Base-by-base conservation (phyloP, 1,284 basidiomycete genomes). In the Heterobasidion occidentale region DNA sequence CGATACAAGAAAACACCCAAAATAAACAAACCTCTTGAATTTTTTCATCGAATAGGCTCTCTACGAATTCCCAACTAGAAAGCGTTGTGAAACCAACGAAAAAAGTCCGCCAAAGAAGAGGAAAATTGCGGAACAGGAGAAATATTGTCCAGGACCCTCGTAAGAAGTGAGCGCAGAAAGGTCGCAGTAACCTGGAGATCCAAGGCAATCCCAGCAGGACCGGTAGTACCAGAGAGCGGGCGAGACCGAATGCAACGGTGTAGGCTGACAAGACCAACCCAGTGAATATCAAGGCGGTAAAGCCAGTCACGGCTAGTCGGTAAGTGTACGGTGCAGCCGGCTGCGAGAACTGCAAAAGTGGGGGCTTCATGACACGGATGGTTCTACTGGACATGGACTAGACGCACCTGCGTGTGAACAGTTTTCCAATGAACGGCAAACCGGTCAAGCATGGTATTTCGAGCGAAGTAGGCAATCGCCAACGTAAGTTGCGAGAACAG, bases 161-260 rank as follows among this genome's bases (percentile, higher is more conserved):
- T 2, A 84, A 66, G 63, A 87, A 86, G 66, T 87, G 84, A 0
- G 77, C 78, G 0, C 76, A 72, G 63, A 88, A 83, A 0, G 84
- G 86, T 17, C 74, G 75, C 7, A 87, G 67, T 12, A 83, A 33
- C 9, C 66, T 62, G 14, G 72, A 72, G 15, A 86, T 50, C 11
- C 85, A 53, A 0, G 86, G 84, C 1, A 85, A 51, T 51, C 70
- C 72, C 62, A 79, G 78, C 0, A 86, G 56, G 34, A 83, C 47
- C 0, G 83, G 85, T 9, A 87, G 68, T 3, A 73, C 48, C 11
- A 75, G 46, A 1, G 70, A 64, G 17, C 84, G 75, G 9, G 70
- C 59, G 11, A 78, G 34, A 1, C 68, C 77, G 56, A 87, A 84
- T 0, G 72, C 58, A 3, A 74, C 6, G 0, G 71, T 66, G 46